phyloP scores from a whole-genome alignment of 768 basidiomycete species.

The Kwoniella dejecticola region DNA sequence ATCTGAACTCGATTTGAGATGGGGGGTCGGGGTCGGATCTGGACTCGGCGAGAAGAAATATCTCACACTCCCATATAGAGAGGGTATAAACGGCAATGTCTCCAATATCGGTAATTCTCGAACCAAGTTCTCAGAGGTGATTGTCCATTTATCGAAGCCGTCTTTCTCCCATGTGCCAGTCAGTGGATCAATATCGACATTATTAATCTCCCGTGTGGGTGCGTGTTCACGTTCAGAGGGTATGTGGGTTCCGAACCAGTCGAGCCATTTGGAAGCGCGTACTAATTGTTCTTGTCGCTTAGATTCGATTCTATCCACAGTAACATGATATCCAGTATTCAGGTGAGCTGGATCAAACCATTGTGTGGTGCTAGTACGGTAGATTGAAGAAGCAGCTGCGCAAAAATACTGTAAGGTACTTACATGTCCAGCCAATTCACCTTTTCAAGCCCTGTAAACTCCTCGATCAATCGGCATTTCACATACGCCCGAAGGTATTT shows the following conservation, averaged over 20 bases:
- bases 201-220: too few relatives aligned
- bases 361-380: too few relatives aligned
- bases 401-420: neutral
- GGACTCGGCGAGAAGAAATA: slow-evolving; percentile 7
- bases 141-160: neutral
- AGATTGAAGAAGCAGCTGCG: too few relatives aligned
- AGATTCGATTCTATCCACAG: neutral
- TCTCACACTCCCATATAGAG: neutral
- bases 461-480: slow-evolving; percentile 8
- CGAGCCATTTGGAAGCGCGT: neutral
- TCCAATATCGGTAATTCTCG: neutral
- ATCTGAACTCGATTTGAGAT: too few relatives aligned
- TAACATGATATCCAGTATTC: too few relatives aligned
- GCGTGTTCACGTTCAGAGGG: too few relatives aligned
- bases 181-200: neutral
- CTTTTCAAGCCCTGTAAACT: neutral
- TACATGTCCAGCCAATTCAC: neutral
- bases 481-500: slow-evolving; percentile 6
- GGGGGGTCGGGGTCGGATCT: too few relatives aligned
- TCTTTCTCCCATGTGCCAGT: neutral
- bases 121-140: neutral
- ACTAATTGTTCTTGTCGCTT: neutral
- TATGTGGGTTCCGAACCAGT: too few relatives aligned
- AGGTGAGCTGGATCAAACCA: too few relatives aligned
- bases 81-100: neutral